phyloP scores from a whole-genome alignment of 208 protist species.

The Leishmania aethiopica region DNA sequence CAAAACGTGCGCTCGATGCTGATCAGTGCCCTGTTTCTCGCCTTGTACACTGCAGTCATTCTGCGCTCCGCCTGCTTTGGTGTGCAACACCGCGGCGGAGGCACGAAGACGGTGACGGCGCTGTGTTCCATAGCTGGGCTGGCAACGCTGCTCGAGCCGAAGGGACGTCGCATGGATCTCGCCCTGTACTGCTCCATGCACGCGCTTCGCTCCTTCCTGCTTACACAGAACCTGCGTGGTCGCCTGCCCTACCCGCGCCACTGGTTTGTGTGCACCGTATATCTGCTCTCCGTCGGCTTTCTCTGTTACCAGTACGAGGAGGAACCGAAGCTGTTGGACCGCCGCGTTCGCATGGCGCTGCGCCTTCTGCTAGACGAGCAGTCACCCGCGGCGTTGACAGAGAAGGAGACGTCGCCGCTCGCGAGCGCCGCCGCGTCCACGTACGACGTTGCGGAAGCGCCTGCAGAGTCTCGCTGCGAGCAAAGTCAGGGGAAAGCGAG shows the following conservation, averaged over 20 bases:
- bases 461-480: background rate
- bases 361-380: constrained; percentile 61
- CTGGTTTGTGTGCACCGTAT: constrained; percentile 67
- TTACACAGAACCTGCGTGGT: constrained; percentile 77
- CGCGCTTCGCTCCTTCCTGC: constrained; percentile 75
- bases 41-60: constrained; percentile 68
- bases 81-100: constrained; percentile 56
- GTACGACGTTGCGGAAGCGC: constrained; percentile 8
- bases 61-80: constrained; percentile 67
- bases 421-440: background rate
- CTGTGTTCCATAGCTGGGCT: constrained; percentile 63
- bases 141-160: constrained; percentile 79
- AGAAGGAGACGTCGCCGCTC: constrained; percentile 6
- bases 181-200: constrained; percentile 84
- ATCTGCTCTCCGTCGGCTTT: constrained; percentile 73
- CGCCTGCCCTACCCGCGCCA: constrained; percentile 76
- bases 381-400: background rate
- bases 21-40: constrained; percentile 78
- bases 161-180: constrained; percentile 81
- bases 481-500: constrained; percentile 8
- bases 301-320: constrained; percentile 85
- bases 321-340: constrained; percentile 64
- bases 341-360: constrained; percentile 54
- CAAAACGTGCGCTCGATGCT: constrained; percentile 57
- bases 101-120: constrained; percentile 48